These are phyloP conservation scores for Torrubiella hemipterigena DNA, from an alignment of 2,329 filamentous ascomycete species.

Conservation along the genomic window DNA sequence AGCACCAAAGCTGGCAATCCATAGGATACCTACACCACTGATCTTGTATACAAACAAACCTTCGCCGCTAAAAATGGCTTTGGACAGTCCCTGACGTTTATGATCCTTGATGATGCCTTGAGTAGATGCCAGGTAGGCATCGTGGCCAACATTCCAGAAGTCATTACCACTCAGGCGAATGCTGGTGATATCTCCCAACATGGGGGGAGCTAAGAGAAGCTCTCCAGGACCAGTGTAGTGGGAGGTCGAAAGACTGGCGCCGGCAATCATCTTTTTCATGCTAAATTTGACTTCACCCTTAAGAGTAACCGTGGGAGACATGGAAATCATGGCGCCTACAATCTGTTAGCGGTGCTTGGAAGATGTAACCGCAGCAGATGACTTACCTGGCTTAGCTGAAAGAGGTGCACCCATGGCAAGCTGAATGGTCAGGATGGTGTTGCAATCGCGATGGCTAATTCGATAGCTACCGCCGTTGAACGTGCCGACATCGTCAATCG, in stretches of 20 bases:
- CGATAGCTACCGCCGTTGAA: slow-evolving; percentile 95
- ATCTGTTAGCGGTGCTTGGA: not conserved
- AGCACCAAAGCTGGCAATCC: slow-evolving; percentile 87
- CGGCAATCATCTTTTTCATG: slow-evolving; percentile 79
- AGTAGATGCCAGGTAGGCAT: slow-evolving; percentile 76
- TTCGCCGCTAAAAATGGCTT: slow-evolving; percentile 90
- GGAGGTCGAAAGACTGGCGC: slow-evolving; percentile 67
- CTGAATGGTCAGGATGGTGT: slow-evolving; percentile 81
- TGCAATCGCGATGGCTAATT: slow-evolving; percentile 84
- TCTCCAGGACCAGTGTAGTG: slow-evolving; percentile 85
- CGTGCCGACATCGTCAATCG: slow-evolving; percentile 77
- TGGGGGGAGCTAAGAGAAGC: slow-evolving; percentile 67
- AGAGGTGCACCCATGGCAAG: slow-evolving; percentile 82
- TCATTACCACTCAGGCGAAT: slow-evolving; percentile 61
- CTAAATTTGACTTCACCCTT: slow-evolving; percentile 76
- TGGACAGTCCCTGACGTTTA: slow-evolving; percentile 73
- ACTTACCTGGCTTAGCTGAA: slow-evolving; percentile 59
- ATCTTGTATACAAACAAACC: slow-evolving; percentile 87
- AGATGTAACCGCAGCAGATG: not conserved
- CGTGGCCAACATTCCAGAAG: slow-evolving; percentile 74
- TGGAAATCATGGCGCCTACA: slow-evolving; percentile 81
- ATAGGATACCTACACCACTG: slow-evolving; percentile 66
- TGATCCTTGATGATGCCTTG: slow-evolving; percentile 82
- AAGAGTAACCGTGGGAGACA: slow-evolving; percentile 79
- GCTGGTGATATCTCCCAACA: slow-evolving; percentile 75